A percentile compares a stretch with the other conserved stretches of the same genome.
Conservation (phyloP, 202 grass and related monocot species). For the Sporobolus alterniflorus region DNA sequence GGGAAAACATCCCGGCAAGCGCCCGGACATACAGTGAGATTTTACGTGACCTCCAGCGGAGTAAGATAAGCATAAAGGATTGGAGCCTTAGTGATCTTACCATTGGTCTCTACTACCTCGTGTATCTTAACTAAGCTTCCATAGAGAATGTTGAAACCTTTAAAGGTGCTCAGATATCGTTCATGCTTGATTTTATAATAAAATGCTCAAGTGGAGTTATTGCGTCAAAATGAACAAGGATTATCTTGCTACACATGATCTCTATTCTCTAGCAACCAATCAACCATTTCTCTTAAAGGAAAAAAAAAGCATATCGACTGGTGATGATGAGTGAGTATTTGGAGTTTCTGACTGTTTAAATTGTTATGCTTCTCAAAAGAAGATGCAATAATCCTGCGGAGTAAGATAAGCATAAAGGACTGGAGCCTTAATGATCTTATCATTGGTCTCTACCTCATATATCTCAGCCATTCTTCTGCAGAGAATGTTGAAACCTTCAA, state of each 20-base stretch:
- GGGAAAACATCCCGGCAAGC: slow-evolving; percentile 46
- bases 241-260: neutral
- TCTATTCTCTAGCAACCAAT: neutral
- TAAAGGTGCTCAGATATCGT: slow-evolving; percentile 74
- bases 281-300: neutral
- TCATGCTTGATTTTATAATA: slow-evolving; percentile 6
- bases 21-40: slow-evolving; percentile 75
- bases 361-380: slow-evolving; percentile 12
- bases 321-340: slow-evolving; percentile 8
- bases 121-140: slow-evolving; percentile 91
- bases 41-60: slow-evolving; percentile 79
- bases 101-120: slow-evolving; percentile 86
- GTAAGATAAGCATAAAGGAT: slow-evolving; percentile 87
- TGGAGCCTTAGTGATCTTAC: slow-evolving; percentile 96
- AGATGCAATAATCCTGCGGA: slow-evolving; percentile 55
- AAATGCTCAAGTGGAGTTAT: neutral
- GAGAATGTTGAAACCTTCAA: slow-evolving; percentile 64
- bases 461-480: slow-evolving; percentile 88
- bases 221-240: neutral
- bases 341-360: neutral
- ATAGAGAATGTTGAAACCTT: slow-evolving; percentile 58
- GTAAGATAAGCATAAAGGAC: slow-evolving; percentile 89
- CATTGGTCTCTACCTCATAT: slow-evolving; percentile 89
- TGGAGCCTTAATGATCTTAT: slow-evolving; percentile 95
- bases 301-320: neutral